Conservation (phyloP, 148 eudicot genomes). For the Diospyros lotus region DNA sequence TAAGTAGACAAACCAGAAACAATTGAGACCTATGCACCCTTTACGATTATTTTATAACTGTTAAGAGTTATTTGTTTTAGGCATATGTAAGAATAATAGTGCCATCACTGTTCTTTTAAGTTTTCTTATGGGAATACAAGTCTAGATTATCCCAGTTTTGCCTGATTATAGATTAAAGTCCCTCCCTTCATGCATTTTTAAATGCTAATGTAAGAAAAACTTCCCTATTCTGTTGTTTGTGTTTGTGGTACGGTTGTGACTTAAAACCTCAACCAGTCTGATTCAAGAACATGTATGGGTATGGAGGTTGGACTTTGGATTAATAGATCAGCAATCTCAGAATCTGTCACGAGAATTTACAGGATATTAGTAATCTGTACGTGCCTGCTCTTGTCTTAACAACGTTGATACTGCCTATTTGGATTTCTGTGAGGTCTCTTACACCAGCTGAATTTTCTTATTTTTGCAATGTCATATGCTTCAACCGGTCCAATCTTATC, state of each 20-base stretch:
- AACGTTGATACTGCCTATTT: neutral
- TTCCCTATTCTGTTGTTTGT: neutral
- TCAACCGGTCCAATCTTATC: conserved; percentile 1
- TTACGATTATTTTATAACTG: neutral
- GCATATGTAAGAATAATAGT: neutral
- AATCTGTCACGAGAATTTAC: too few species aligned
- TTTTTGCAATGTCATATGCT: neutral
- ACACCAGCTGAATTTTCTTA: conserved; percentile 1
- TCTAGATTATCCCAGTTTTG: neutral
- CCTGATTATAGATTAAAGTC: neutral
- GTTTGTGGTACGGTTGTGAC: neutral
- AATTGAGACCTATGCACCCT: neutral
- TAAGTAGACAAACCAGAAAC: neutral
- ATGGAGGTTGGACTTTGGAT: neutral
- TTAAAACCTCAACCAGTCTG: neutral
- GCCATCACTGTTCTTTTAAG: neutral
- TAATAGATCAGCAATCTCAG: too few species aligned
- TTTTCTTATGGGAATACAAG: neutral
- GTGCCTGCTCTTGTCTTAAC: neutral
- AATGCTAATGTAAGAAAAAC: neutral
- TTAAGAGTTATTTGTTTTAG: neutral
- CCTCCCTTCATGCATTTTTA: neutral
- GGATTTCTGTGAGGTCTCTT: neutral
- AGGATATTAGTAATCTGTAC: neutral
- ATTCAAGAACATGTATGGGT: neutral